These are phyloP conservation scores for Porcisia hertigi DNA, from an alignment of 208 protist species.

Conservation along the genomic window DNA sequence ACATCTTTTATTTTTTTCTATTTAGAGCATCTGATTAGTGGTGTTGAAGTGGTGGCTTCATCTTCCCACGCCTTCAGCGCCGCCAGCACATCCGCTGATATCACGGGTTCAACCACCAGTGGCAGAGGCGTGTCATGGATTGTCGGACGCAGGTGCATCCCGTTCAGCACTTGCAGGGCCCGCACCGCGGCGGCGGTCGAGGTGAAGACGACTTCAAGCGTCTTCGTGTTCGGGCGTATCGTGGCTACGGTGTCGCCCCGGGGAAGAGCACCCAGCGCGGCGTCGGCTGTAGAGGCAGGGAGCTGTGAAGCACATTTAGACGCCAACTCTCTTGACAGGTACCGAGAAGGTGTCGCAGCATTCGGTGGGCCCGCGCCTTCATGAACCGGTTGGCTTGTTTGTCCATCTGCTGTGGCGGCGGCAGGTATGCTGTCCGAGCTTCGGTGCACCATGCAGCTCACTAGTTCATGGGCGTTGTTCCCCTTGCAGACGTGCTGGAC, in stretches of 20 bases:
- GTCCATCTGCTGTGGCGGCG: conserved; percentile 5
- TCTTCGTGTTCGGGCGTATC: conserved; percentile 26
- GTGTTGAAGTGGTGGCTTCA: not conserved
- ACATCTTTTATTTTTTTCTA: not conserved
- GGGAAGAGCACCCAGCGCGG: conserved; percentile 4
- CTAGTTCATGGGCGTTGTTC: conserved; percentile 26
- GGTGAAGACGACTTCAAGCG: conserved; percentile 76
- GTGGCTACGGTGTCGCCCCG: conserved; percentile 21
- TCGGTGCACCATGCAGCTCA: conserved; percentile 64
- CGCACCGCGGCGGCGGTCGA: conserved; percentile 45
- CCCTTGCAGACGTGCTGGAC: conserved; percentile 32
- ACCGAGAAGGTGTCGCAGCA: not conserved
- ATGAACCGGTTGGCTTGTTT: not conserved
- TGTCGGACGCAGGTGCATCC: conserved; percentile 23
- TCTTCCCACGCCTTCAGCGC: conserved; percentile 38
- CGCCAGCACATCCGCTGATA: conserved; percentile 64
- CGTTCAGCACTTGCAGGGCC: conserved; percentile 53
- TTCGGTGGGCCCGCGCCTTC: not conserved
- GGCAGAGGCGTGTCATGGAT: conserved; percentile 2
- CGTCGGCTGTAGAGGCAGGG: not conserved
- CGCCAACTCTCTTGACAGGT: not conserved
- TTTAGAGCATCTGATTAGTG: not conserved
- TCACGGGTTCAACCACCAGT: conserved; percentile 63
- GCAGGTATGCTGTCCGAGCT: not conserved
- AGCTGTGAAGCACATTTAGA: not conserved